These are phyloP conservation scores for Starmerella stigmatis DNA, from an alignment of 805 yeast species.

Conservation along the genomic window DNA sequence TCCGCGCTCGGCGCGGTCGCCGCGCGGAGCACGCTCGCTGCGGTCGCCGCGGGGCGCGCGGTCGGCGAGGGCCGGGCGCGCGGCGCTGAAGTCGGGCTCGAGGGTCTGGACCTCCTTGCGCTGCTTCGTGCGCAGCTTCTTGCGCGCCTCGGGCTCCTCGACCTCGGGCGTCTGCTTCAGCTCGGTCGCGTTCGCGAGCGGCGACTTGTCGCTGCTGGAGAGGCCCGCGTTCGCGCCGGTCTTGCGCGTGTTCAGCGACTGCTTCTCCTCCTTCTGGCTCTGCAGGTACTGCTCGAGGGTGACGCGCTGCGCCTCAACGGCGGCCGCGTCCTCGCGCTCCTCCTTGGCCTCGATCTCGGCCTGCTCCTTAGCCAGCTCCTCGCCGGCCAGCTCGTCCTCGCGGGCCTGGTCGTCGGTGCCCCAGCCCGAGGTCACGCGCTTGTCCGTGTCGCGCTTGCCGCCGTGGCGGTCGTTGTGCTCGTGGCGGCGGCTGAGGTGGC, in stretches of 20 bases:
- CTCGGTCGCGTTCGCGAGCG: constrained; percentile 39
- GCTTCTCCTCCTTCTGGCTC: constrained; percentile 35
- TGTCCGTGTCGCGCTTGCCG: constrained; percentile 73
- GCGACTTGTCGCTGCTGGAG: constrained; percentile 3
- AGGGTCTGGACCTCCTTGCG: constrained; percentile 67
- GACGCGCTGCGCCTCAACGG: constrained; percentile 37
- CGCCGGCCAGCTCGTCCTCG: constrained; percentile 48
- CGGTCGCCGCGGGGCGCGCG: constrained; percentile 25
- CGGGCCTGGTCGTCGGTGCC: constrained; percentile 68
- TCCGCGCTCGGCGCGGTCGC: constrained; percentile 24
- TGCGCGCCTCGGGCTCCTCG: constrained; percentile 41
- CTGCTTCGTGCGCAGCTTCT: constrained; percentile 61
- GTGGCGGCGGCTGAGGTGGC: constrained; percentile 44
- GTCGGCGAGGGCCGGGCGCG: constrained; percentile 22
- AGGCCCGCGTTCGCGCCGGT: constrained; percentile 38
- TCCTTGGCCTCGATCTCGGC: constrained; percentile 33
- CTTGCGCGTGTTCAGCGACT: constrained; percentile 29
- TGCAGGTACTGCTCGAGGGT: constrained; percentile 76
- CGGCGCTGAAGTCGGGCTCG: constrained; percentile 24
- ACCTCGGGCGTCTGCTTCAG: constrained; percentile 4
- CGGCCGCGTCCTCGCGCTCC: constrained; percentile 34
- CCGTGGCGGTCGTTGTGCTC: constrained; percentile 69
- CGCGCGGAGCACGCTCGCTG: constrained; percentile 3
- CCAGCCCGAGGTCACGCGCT: constrained; percentile 80
- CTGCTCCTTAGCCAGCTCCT: constrained; percentile 33